Base-by-base conservation (phyloP, 345 rosid species). In the Salix koriyanagi region DNA sequence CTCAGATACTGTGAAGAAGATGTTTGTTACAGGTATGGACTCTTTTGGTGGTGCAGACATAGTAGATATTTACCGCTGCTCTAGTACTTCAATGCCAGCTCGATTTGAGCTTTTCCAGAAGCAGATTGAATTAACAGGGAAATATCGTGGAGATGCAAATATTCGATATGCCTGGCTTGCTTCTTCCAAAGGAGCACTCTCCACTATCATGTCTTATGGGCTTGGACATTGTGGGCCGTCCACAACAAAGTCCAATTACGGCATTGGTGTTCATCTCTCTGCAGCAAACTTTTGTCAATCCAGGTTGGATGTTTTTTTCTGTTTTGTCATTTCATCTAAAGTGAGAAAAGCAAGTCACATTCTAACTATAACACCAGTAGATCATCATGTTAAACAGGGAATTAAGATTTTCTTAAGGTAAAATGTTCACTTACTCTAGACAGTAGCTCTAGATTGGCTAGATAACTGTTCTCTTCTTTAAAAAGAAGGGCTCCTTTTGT, bases 111-210 rank as follows among this genome's bases (percentile, higher is more conserved):
- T 92, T 82, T 96, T 96, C 74, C 82, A 83, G 81, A 90, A 89
- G 82, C 99, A 96, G 83, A 83, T 87, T 72, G 94, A 92, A 73
- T 86, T 96, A 28, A 89, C 88, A 1, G 76, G 80, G 71, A 86
- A 80, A 71, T 84, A 79, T 68, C 97, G 98, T n/a, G 97, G 97
- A 44, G 86, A 88, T 80, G 92, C 97, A 46, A 94, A 92, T 78
- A 85, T 96, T 75, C 80, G 80, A 69, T 88, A 87, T 75, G 99
- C 96, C 26, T 96, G 99, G 99, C 99, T 96, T 85, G 88, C 92
- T 85, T 72, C 88, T 60, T 83, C 94, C 42, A 89, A 86, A 79
- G 85, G 65, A 74, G 81, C 84, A 32, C 56, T 92, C 39, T 73
- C 87, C 50, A 78, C 83, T 1, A 48, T 96, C 5, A 77, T 71